Evolutionary conservation across 768 basidiomycete genomes (phyloP).

Genomic region (Leccinum rimulosum): DNA sequence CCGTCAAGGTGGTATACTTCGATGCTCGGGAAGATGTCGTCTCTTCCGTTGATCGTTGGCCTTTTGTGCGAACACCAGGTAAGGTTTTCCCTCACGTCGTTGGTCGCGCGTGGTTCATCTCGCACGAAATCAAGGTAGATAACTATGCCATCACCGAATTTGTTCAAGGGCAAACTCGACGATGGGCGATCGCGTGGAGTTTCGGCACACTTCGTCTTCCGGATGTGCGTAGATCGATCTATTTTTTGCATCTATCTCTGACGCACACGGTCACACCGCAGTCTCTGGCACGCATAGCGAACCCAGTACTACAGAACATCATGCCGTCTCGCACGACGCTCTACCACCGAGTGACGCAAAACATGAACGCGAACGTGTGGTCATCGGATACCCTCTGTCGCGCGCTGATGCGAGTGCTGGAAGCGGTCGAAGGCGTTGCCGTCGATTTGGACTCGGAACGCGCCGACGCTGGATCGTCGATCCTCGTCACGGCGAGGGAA

Average conservation of each 20-base stretch:
- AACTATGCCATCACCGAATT: slow-evolving; percentile 89
- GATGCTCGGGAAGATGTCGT: slow-evolving; percentile 85
- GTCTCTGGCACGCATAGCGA: slow-evolving; percentile 36
- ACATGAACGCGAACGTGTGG: neutral
- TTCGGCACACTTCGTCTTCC: slow-evolving; percentile 61
- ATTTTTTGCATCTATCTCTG: neutral
- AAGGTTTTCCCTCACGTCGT: slow-evolving; percentile 6
- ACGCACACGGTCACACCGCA: slow-evolving; percentile 11
- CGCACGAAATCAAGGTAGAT: slow-evolving; percentile 50
- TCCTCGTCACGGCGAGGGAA: slow-evolving; percentile 30
- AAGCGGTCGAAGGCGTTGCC: slow-evolving; percentile 31
- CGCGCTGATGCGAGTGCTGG: slow-evolving; percentile 33
- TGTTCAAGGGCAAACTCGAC: slow-evolving; percentile 79
- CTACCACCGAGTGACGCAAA: slow-evolving; percentile 34
- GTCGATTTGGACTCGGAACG: slow-evolving; percentile 3
- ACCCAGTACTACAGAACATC: slow-evolving; percentile 45
- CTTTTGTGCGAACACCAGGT: slow-evolving; percentile 49
- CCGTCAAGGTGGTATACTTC: slow-evolving; percentile 79
- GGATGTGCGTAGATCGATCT: slow-evolving; percentile 55
- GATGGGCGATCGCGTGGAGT: slow-evolving; percentile 95
- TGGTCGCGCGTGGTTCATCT: neutral
- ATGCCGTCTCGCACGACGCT: slow-evolving; percentile 62
- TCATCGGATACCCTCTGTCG: slow-evolving; percentile 12
- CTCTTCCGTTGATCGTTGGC: slow-evolving; percentile 59
- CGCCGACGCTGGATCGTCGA: neutral